Evolutionary conservation across 768 basidiomycete species (phyloP).

Genomic region (Lepiota brunneoincarnata): DNA sequence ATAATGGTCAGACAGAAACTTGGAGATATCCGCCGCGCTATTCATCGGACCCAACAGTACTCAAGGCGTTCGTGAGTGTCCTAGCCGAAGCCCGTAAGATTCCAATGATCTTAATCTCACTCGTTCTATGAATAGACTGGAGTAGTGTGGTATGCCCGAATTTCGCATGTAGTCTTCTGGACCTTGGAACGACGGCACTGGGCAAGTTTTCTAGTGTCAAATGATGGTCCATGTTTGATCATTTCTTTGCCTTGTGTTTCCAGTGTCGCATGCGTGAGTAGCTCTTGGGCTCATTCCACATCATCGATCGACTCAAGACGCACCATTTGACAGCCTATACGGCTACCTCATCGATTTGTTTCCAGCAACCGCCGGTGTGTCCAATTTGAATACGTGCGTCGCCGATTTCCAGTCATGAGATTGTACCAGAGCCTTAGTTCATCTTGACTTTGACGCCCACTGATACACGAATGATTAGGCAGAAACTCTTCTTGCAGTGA

Average conservation of each 20-base stretch:
- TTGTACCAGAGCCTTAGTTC: neutral
- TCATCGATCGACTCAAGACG: neutral
- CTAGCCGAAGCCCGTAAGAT: neutral
- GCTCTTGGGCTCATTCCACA: neutral
- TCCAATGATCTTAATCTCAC: neutral
- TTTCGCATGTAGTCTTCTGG: neutral
- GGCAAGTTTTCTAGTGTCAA: neutral
- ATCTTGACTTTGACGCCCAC: neutral
- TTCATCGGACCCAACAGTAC: constrained; percentile 4
- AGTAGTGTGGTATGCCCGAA: constrained; percentile 11
- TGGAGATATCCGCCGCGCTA: constrained; percentile 26
- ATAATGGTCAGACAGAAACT: constrained; percentile 17
- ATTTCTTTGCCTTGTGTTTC: neutral
- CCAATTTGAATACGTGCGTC: constrained; percentile 18
- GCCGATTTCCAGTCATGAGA: too few relatives aligned
- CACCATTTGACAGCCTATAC: constrained; percentile 18
- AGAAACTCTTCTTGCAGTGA: neutral
- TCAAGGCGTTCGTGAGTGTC: constrained; percentile 20
- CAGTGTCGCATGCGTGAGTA: constrained; percentile 18
- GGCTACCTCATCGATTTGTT: constrained; percentile 22
- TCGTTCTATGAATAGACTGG: constrained; percentile 10
- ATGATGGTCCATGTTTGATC: neutral
- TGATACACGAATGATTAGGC: neutral
- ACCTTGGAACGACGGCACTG: neutral
- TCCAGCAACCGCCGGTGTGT: constrained; percentile 19